Conservation (phyloP, 306 rosid species). For the Corylus heterophylla region DNA sequence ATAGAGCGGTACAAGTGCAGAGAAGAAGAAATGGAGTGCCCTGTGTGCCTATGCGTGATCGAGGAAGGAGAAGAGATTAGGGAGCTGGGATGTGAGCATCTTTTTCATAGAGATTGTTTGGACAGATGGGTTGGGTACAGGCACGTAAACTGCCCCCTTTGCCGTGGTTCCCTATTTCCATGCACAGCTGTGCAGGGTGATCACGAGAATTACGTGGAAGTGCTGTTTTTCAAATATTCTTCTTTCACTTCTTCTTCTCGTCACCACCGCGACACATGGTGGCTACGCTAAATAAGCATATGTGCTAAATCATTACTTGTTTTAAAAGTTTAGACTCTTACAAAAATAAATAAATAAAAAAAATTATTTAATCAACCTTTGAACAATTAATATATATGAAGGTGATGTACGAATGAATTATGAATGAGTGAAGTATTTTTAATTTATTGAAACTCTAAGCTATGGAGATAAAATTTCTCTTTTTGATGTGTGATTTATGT, state of each 20-base stretch:
- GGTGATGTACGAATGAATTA: too few relatives aligned
- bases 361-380: too few relatives aligned
- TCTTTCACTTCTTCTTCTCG: neutral
- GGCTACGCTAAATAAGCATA: conserved; percentile 36
- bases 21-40: conserved; percentile 30
- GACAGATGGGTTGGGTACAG: conserved; percentile 34
- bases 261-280: conserved; percentile 34
- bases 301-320: too few relatives aligned
- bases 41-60: conserved; percentile 42
- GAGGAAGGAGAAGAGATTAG: conserved; percentile 48
- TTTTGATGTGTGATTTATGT: too few relatives aligned
- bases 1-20: too few relatives aligned
- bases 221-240: conserved; percentile 30
- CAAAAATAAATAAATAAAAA: too few relatives aligned
- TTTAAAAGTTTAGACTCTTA: too few relatives aligned
- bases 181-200: neutral
- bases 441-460: too few relatives aligned
- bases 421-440: too few relatives aligned
- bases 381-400: too few relatives aligned
- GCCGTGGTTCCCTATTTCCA: conserved; percentile 36
- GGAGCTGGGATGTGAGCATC: conserved; percentile 43
- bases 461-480: too few relatives aligned
- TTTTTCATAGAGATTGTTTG: conserved; percentile 44
- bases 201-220: conserved; percentile 26
- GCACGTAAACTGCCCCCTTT: conserved; percentile 46